Conservation (phyloP, 805 yeast genomes). For the Torulaspora maleeae region DNA sequence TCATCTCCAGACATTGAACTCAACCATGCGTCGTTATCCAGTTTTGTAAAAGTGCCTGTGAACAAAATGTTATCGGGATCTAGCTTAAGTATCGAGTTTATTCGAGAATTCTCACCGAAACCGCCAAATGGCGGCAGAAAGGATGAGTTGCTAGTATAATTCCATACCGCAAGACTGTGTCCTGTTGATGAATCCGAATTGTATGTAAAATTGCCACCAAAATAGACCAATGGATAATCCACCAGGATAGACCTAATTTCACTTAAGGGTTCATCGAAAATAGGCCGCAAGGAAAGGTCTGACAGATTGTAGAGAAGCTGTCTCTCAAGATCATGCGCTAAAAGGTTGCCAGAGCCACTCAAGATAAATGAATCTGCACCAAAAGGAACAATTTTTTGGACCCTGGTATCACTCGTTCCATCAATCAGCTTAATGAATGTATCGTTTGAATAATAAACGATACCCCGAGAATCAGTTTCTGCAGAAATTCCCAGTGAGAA, state of each 20-base stretch:
- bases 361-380: conserved; percentile 35
- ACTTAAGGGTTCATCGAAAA: conserved; percentile 25
- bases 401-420: conserved; percentile 13
- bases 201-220: conserved; percentile 72
- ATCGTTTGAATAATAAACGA: conserved; percentile 29
- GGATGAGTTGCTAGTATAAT: conserved; percentile 42
- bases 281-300: conserved; percentile 21
- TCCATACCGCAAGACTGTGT: conserved; percentile 57
- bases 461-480: conserved; percentile 11
- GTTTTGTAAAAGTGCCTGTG: conserved; percentile 68
- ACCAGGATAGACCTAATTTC: conserved; percentile 45
- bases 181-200: conserved; percentile 33
- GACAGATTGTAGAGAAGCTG: conserved; percentile 37
- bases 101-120: conserved; percentile 53
- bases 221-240: conserved; percentile 53
- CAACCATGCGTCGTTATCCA: conserved; percentile 47
- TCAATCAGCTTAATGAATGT: conserved; percentile 23
- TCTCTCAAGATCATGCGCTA: conserved; percentile 22
- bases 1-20: conserved; percentile 25
- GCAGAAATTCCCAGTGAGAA: conserved; percentile 21
- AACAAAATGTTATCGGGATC: conserved; percentile 55
- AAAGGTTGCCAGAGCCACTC: conserved; percentile 33
- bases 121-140: conserved; percentile 66
- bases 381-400: conserved; percentile 29
- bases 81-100: conserved; percentile 58